A percentile compares a stretch with the other conserved stretches of the same genome.
Evolutionary conservation across 352 stramenopile genomes (phyloP).

Genomic region (Pythium aquatile): DNA sequence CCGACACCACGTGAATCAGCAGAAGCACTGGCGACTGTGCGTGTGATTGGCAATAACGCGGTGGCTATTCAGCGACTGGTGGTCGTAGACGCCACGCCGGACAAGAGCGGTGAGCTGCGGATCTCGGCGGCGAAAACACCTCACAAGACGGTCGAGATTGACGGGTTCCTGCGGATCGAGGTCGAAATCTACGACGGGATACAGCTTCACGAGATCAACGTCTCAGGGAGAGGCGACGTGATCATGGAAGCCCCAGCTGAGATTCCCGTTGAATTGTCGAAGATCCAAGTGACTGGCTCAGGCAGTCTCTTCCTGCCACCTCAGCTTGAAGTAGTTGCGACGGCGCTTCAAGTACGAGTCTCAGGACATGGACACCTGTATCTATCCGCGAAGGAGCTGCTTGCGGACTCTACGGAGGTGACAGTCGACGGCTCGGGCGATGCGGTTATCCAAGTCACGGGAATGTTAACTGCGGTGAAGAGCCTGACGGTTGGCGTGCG

Average conservation of each 20-base stretch:
- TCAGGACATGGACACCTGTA: background rate
- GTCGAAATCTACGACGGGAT: background rate
- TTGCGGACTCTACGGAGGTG: background rate
- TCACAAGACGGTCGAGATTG: background rate
- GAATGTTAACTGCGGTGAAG: background rate
- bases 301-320: background rate
- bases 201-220: background rate
- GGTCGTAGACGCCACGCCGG: background rate
- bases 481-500: background rate
- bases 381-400: background rate
- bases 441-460: background rate
- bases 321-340: background rate
- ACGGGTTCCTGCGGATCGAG: background rate
- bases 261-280: background rate
- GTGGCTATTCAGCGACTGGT: background rate
- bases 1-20: background rate
- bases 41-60: background rate
- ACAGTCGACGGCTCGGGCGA: background rate
- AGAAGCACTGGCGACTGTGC: background rate
- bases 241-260: background rate
- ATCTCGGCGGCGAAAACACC: background rate
- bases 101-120: background rate
- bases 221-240: background rate
- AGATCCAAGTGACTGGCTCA: background rate
- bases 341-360: background rate